These are phyloP conservation scores for Rhododendron kiyosumense DNA, from an alignment of 148 eudicot genomes.

Conservation along the genomic window DNA sequence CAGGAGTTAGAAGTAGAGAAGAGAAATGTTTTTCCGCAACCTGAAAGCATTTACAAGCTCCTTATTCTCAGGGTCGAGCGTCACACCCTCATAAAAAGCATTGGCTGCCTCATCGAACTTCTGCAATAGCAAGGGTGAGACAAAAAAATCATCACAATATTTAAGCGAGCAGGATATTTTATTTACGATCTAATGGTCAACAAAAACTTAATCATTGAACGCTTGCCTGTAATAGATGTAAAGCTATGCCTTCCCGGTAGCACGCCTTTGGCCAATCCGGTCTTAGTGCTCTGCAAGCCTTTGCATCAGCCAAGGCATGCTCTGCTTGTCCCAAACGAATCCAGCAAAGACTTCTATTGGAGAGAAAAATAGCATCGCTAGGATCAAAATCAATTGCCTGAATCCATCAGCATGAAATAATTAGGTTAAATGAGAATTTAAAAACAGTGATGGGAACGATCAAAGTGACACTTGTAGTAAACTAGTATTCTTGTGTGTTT, in stretches of 20 bases:
- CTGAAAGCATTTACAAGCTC: constrained; percentile 89
- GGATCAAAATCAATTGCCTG: constrained; percentile 95
- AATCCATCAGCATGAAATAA: constrained; percentile 10
- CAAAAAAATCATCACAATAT: neutral
- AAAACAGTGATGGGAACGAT: neutral
- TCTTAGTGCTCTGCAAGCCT: constrained; percentile 61
- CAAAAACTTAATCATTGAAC: neutral
- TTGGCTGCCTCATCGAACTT: constrained; percentile 95
- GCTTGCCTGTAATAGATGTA: constrained; percentile 60
- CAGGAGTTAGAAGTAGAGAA: neutral
- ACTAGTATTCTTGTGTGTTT: neutral
- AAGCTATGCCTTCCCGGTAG: constrained; percentile 93
- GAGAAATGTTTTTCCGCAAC: constrained; percentile 18
- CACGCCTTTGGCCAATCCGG: constrained; percentile 93
- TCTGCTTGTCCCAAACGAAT: constrained; percentile 78
- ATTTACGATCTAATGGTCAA: neutral
- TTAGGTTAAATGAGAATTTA: neutral
- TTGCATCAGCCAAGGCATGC: constrained; percentile 81
- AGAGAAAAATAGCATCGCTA: constrained; percentile 67
- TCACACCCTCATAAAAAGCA: constrained; percentile 89
- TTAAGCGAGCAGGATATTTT: neutral
- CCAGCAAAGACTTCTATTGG: constrained; percentile 97
- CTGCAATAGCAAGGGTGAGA: constrained; percentile 33
- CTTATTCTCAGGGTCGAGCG: constrained; percentile 81
- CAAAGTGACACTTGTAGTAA: neutral